These are phyloP conservation scores for Didymosphaeria variabile DNA, from an alignment of 2,329 filamentous ascomycete genomes.

Conservation along the genomic window DNA sequence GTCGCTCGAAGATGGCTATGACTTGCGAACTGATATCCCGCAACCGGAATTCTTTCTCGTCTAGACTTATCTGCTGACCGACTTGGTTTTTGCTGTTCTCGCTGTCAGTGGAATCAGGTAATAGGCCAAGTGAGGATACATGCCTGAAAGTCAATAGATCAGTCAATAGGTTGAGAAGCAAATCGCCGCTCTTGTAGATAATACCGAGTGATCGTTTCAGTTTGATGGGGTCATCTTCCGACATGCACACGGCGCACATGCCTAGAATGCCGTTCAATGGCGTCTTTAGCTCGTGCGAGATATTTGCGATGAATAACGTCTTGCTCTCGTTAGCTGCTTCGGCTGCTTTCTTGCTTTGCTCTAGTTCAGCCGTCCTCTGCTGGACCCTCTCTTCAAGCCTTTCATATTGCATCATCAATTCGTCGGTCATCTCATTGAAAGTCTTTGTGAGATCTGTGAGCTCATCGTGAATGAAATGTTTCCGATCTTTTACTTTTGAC, in stretches of 20 bases:
- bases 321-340: conserved; percentile 98
- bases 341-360: conserved; percentile 88
- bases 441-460: conserved; percentile 82
- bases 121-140: background rate
- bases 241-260: conserved; percentile 93
- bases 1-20: conserved; percentile 86
- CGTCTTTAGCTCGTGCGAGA: conserved; percentile 87
- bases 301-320: conserved; percentile 96
- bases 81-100: conserved; percentile 84
- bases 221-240: conserved; percentile 79
- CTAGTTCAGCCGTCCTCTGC: conserved; percentile 82
- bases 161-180: conserved; percentile 85
- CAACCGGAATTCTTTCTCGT: conserved; percentile 85
- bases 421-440: conserved; percentile 94
- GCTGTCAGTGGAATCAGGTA: background rate
- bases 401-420: conserved; percentile 85
- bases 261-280: conserved; percentile 95
- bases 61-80: conserved; percentile 80
- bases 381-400: conserved; percentile 84
- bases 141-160: conserved; percentile 81
- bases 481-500: conserved; percentile 78
- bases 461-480: conserved; percentile 83
- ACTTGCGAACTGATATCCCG: conserved; percentile 87
- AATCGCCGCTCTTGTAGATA: conserved; percentile 86
- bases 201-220: conserved; percentile 86